These are phyloP conservation scores for Cordia subcordata DNA, from an alignment of 257 asterid genomes.

Conservation along the genomic window DNA sequence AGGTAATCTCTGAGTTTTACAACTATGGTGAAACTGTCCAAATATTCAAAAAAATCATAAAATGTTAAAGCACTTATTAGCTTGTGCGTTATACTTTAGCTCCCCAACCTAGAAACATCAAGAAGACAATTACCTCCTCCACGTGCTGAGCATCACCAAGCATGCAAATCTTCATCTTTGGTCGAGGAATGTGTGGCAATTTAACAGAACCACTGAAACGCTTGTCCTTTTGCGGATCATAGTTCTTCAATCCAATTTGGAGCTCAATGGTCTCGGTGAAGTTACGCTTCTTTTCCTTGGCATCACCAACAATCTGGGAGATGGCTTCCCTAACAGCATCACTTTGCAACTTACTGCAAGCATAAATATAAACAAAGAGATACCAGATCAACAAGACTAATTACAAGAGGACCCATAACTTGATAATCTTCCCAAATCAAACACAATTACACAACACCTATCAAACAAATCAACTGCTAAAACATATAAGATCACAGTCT, in stretches of 20 bases:
- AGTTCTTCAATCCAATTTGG: constrained; percentile 28
- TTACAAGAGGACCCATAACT: neutral
- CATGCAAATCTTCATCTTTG: constrained; percentile 36
- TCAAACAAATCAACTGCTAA: neutral
- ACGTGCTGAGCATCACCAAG: constrained; percentile 38
- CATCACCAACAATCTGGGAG: constrained; percentile 11
- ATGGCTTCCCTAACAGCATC: constrained; percentile 30
- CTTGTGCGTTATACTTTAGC: neutral
- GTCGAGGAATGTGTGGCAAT: constrained; percentile 34
- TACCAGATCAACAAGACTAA: neutral
- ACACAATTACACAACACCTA: too few species aligned
- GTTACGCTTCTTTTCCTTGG: constrained; percentile 16
- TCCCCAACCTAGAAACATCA: neutral
- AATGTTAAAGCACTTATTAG: neutral
- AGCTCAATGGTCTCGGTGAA: constrained; percentile 28
- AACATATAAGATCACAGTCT: too few species aligned
- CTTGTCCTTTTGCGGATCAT: constrained; percentile 33
- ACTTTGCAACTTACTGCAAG: constrained; percentile 33
- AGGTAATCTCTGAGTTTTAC: constrained; percentile 7
- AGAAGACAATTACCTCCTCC: constrained; percentile 14
- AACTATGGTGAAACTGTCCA: constrained; percentile 3
- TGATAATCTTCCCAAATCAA: neutral
- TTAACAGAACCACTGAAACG: constrained; percentile 33
- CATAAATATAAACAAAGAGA: neutral
- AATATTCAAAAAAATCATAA: neutral